Percentiles rank a stretch among this genome's conserved stretches.
Conservation (phyloP, 1,284 basidiomycete genomes). For the Cutaneotrichosporon dermatis region DNA sequence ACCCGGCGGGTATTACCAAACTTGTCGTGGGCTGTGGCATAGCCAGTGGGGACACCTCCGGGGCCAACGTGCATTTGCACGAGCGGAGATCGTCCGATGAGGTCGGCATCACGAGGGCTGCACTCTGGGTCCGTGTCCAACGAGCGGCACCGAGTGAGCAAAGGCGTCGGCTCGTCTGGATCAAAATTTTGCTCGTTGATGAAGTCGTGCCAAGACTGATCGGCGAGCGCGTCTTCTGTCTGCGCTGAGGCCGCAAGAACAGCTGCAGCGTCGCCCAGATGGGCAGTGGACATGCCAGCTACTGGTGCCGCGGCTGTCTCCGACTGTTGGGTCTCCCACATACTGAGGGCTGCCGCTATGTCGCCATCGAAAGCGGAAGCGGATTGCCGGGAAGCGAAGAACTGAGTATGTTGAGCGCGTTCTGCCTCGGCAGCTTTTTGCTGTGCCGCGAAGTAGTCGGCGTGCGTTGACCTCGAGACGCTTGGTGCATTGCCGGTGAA, state of each 20-base stretch:
- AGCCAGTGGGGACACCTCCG: constrained; percentile 1
- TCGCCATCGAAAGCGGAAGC: constrained; percentile 13
- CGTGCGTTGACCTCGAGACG: constrained; percentile 14
- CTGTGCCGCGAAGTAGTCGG: constrained; percentile 22
- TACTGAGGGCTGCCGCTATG: constrained; percentile 10
- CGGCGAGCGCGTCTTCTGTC: constrained; percentile 19
- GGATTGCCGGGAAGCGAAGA: constrained; percentile 12
- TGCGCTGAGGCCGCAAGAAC: neutral
- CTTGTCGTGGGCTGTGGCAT: constrained; percentile 12
- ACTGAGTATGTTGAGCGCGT: constrained; percentile 9
- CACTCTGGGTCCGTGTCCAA: constrained; percentile 25
- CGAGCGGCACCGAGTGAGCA: constrained; percentile 18
- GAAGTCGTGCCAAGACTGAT: constrained; percentile 25
- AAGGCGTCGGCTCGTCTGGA: constrained; percentile 21
- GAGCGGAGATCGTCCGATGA: constrained; percentile 17
- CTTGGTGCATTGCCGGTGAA: constrained; percentile 16
- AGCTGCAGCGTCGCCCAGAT: neutral
- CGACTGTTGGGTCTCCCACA: constrained; percentile 13
- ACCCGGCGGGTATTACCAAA: constrained; percentile 11
- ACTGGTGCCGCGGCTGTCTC: neutral
- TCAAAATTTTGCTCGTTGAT: constrained; percentile 26
- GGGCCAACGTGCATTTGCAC: constrained; percentile 8
- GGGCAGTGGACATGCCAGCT: neutral
- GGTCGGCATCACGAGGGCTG: constrained; percentile 19
- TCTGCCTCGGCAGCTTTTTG: constrained; percentile 15